phyloP scores from a whole-genome alignment of 148 eudicot species.

The Rhododendron vialii region DNA sequence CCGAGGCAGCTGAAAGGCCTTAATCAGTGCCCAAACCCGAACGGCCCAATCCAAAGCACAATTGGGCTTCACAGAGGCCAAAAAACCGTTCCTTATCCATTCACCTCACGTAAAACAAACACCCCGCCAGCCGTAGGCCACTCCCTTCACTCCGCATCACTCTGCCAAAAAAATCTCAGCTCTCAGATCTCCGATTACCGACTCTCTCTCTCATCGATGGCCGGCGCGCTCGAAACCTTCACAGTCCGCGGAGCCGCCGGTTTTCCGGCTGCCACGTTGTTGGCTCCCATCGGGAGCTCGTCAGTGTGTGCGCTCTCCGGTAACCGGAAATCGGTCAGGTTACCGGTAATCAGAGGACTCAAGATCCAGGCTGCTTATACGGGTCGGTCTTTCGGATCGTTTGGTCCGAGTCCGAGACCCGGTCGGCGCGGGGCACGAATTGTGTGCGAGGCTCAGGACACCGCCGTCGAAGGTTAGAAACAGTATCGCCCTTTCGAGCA shows the following conservation, averaged over 20 bases:
- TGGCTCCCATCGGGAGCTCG: slow-evolving; percentile 33
- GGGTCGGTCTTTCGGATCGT: slow-evolving; percentile 15
- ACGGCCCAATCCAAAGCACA: background rate
- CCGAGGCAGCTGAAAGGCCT: too few relatives aligned
- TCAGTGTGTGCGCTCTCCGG: slow-evolving; percentile 20
- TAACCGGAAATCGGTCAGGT: slow-evolving; percentile 21
- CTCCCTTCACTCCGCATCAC: background rate
- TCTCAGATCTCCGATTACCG: slow-evolving; percentile 2
- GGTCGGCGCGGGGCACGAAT: slow-evolving; percentile 39
- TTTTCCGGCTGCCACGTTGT: slow-evolving; percentile 20
- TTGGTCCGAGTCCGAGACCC: slow-evolving; percentile 14
- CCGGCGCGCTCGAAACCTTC: slow-evolving; percentile 52
- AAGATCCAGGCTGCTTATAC: slow-evolving; percentile 16
- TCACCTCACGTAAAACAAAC: background rate
- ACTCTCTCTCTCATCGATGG: slow-evolving; percentile 29
- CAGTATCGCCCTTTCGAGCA: background rate
- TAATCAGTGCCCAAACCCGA: background rate
- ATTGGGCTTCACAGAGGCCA: background rate
- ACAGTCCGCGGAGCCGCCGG: slow-evolving; percentile 47
- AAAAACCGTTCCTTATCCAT: background rate
- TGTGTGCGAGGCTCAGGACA: slow-evolving; percentile 68
- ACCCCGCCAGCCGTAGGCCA: slow-evolving; percentile 5
- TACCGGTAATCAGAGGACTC: slow-evolving; percentile 42
- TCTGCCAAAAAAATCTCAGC: background rate
- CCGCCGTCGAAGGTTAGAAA: slow-evolving; percentile 59